A percentile compares a stretch with the other conserved stretches of the same genome.
Evolutionary conservation across 2,329 filamentous ascomycete genomes (phyloP).

Genomic region (Calonectria leucothoes): DNA sequence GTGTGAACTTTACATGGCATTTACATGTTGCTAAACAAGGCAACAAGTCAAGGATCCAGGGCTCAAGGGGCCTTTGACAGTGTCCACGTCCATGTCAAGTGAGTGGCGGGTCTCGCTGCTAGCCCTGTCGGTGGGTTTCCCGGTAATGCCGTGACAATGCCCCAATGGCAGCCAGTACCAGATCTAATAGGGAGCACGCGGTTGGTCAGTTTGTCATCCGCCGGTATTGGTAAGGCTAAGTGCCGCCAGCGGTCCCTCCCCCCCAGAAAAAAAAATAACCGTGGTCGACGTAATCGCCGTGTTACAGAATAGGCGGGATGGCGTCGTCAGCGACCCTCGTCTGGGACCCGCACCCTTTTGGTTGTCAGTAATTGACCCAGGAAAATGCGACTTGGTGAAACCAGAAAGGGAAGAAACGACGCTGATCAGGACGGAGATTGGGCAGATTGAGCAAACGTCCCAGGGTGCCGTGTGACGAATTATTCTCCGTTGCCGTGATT

Average conservation of each 20-base stretch:
- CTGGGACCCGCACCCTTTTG: neutral
- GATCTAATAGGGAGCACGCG: neutral
- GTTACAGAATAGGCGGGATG: constrained; percentile 13
- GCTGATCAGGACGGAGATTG: neutral
- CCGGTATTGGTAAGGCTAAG: neutral
- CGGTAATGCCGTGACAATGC: neutral
- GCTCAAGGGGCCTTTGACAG: neutral
- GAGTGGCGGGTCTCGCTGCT: neutral
- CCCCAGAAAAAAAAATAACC: neutral
- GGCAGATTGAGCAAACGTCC: neutral
- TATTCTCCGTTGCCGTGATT: constrained; percentile 3
- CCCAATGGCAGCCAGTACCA: neutral
- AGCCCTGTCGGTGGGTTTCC: neutral
- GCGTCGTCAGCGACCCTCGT: constrained; percentile 14
- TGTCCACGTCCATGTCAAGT: neutral
- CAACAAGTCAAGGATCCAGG: neutral
- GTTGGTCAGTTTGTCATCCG: neutral
- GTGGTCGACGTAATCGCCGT: constrained; percentile 9
- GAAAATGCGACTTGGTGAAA: constrained; percentile 4
- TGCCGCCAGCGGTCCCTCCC: neutral
- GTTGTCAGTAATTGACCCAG: constrained; percentile 1
- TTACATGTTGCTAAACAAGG: neutral
- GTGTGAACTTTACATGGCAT: no score
- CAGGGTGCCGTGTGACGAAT: neutral
- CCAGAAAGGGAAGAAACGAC: neutral